Evolutionary conservation across 202 grass and related monocot species (phyloP).

Genomic region (Bolboschoenoplectus hybrid): DNA sequence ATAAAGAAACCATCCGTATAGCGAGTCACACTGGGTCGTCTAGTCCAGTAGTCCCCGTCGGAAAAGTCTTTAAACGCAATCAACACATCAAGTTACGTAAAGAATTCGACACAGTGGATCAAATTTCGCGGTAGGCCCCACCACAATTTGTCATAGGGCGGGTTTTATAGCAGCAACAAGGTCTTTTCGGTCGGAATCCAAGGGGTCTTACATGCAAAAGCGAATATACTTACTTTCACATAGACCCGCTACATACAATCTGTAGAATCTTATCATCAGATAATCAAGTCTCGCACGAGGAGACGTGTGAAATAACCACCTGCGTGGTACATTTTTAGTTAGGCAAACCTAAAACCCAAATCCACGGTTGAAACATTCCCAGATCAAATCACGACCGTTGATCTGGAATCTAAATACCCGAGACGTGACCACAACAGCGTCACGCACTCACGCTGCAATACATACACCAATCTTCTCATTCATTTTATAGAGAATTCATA

Average conservation of each 20-base stretch:
- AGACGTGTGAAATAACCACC: conserved; percentile 18
- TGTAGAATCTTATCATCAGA: neutral
- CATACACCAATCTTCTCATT: neutral
- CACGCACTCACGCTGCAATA: neutral
- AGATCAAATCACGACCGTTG: neutral
- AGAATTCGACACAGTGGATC: neutral
- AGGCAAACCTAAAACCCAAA: neutral
- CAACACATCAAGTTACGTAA: neutral
- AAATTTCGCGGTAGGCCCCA: neutral
- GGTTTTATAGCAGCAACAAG: neutral
- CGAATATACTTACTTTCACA: neutral
- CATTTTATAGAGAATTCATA: neutral
- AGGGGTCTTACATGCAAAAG: neutral
- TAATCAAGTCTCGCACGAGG: neutral
- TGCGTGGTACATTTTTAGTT: neutral
- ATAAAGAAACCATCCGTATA: neutral
- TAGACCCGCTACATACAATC: neutral
- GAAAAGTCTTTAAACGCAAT: neutral
- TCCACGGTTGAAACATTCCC: neutral
- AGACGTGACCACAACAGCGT: neutral
- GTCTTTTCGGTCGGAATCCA: neutral
- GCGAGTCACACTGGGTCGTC: neutral
- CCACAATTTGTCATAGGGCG: neutral
- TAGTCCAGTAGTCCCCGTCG: too few relatives aligned
- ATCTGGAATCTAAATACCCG: neutral